phyloP scores from a whole-genome alignment of 164 flowering plant species.

The Magnolia sinica region DNA sequence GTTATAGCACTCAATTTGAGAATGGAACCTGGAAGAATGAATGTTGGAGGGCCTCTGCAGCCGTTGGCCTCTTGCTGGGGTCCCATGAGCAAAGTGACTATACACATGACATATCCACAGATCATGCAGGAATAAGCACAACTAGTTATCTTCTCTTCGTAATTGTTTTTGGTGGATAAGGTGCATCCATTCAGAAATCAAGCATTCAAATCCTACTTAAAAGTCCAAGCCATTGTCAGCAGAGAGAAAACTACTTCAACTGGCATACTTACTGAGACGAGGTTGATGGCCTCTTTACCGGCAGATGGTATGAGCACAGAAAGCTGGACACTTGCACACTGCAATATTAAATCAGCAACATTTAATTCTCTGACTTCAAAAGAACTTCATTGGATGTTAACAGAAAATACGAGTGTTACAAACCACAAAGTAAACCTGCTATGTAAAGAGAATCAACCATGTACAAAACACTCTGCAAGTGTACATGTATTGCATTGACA shows the following conservation, averaged over 20 bases:
- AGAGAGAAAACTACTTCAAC: not conserved
- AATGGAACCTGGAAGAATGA: slow-evolving; percentile 59
- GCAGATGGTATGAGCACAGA: slow-evolving; percentile 68
- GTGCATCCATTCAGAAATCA: not conserved
- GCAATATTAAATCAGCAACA: slow-evolving; percentile 19
- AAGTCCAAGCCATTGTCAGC: not conserved
- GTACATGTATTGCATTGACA: too few relatives aligned
- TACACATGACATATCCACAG: not conserved
- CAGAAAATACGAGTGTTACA: not conserved
- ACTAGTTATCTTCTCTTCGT: not conserved
- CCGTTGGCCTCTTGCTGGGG: slow-evolving; percentile 62
- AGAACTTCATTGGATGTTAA: not conserved
- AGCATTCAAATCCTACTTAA: not conserved
- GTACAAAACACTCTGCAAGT: too few relatives aligned
- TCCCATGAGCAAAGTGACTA: slow-evolving; percentile 66
- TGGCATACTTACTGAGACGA: slow-evolving; percentile 50
- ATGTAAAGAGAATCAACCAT: too few relatives aligned
- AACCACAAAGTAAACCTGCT: too few relatives aligned
- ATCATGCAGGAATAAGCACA: not conserved
- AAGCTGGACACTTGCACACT: slow-evolving; percentile 64
- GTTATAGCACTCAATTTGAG: not conserved
- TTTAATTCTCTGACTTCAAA: not conserved
- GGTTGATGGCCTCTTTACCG: slow-evolving; percentile 63
- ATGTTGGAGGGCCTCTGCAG: slow-evolving; percentile 61
- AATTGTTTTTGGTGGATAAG: not conserved